phyloP scores from a whole-genome alignment of 2,329 filamentous ascomycete species.

The Arachnomyces sp. region DNA sequence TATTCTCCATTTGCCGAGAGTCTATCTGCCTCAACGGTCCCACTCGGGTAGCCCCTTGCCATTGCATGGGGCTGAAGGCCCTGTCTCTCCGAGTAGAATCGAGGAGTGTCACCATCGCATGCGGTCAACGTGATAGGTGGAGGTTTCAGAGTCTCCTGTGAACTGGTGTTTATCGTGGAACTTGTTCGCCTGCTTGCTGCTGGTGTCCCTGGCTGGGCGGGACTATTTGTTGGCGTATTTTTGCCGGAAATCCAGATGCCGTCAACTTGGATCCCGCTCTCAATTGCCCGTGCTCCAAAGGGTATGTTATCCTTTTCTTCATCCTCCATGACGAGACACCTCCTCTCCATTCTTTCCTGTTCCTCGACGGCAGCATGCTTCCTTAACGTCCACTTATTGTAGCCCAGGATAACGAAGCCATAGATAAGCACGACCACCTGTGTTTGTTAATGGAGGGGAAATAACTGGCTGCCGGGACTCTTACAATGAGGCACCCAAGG shows the following conservation, averaged over 20 bases:
- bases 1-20: no score
- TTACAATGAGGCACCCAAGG: conserved; percentile 60
- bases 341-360: conserved; percentile 49
- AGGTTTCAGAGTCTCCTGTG: background rate
- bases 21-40: background rate
- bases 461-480: conserved; percentile 10
- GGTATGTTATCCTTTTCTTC: conserved; percentile 55
- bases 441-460: background rate
- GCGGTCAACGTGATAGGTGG: background rate
- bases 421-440: conserved; percentile 57
- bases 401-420: conserved; percentile 57
- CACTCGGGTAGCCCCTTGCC: conserved; percentile 1
- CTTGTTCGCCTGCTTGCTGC: conserved; percentile 12
- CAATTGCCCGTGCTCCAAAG: conserved; percentile 77
- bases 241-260: conserved; percentile 67
- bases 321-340: conserved; percentile 47
- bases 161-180: background rate
- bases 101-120: background rate
- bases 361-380: conserved; percentile 58
- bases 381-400: conserved; percentile 49
- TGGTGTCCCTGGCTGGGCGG: conserved; percentile 17
- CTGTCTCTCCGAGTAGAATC: background rate
- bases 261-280: conserved; percentile 74
- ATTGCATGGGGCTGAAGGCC: background rate
- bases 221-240: conserved; percentile 24